A percentile compares a stretch with the other conserved stretches of the same genome.
phyloP scores from a whole-genome alignment of 768 basidiomycete genomes.

The Tricholoma saponaceum region DNA sequence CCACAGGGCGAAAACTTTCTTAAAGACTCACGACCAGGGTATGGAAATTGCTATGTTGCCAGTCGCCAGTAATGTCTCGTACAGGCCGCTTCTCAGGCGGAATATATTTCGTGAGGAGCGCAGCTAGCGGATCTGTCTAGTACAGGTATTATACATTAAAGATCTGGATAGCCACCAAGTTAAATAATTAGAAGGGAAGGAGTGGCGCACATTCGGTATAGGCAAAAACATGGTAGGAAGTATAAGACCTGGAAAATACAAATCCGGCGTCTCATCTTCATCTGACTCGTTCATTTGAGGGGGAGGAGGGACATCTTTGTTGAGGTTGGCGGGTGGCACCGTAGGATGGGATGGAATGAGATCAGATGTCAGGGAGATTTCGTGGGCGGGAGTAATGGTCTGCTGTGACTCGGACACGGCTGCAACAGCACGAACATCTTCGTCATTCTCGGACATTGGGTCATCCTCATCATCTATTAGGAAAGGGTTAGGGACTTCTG shows the following conservation, averaged over 20 bases:
- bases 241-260: slow-evolving; percentile 67
- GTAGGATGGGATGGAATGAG: slow-evolving; percentile 21
- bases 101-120: slow-evolving; percentile 80
- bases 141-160: slow-evolving; percentile 42
- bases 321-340: slow-evolving; percentile 34
- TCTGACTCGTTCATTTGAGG: slow-evolving; percentile 40
- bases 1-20: slow-evolving; percentile 12
- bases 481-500: slow-evolving; percentile 57
- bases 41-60: slow-evolving; percentile 68
- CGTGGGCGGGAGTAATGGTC: slow-evolving; percentile 33
- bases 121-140: slow-evolving; percentile 83
- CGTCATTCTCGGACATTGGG: slow-evolving; percentile 29
- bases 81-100: slow-evolving; percentile 70
- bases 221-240: slow-evolving; percentile 80
- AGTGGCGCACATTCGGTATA: slow-evolving; percentile 80
- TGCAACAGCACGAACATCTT: slow-evolving; percentile 29
- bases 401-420: slow-evolving; percentile 26
- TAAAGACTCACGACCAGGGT: slow-evolving; percentile 67
- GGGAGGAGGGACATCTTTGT: slow-evolving; percentile 53
- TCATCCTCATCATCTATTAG: slow-evolving; percentile 51
- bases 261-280: slow-evolving; percentile 48
- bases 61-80: slow-evolving; percentile 73
- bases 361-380: slow-evolving; percentile 39
- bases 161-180: slow-evolving; percentile 59
- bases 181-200: slow-evolving; percentile 44